Base-by-base conservation (phyloP, 2,329 filamentous ascomycete genomes). In the Coniochaeta prunicola region DNA sequence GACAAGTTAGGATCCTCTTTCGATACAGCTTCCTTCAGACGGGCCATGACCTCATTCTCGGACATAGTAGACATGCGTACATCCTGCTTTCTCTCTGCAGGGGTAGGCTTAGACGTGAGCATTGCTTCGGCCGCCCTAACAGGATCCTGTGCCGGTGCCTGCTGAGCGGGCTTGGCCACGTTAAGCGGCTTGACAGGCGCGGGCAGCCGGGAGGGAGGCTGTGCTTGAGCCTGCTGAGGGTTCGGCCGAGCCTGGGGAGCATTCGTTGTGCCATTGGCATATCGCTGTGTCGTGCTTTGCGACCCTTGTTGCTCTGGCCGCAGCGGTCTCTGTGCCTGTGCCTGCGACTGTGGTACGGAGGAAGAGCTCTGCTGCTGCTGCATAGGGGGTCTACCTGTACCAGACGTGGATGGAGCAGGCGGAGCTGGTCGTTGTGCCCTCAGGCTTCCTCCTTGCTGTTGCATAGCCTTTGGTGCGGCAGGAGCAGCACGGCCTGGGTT, bases 31-130 rank as follows among this genome's bases (percentile, higher is more conserved):
- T 96, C 91, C 70, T 92, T 90, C 58, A 99, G 82, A 71, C 92
- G 94, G 64, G 91, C 88, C 94, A 99, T 99, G 59, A 99, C 94
- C 73, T 99, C 93, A 64, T 83, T 89, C 76, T 99, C 94, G 10
- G 91, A 90, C 94, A 99, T 97, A 66, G 90, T 96, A 38, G 93
- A 97, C 92, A 99, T 97, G 70, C 94, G 91, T 55, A 94, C 91
- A 75, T 97, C 94, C 76, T 96, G 92, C 74, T 90, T 87, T 62
- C 90, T 87, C 67, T 92, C 86, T 31, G 86, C 74, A 3, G 87
- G 74, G 28, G 85, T 71, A 50, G 90, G 88, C 75, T 96, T 94
- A 68, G 93, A 88, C 17, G 90, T 93, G 59, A 97, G 82, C 10
- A 92, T 92, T 57, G 89, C 88, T 73, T 97, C 92, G 4, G 93